These are phyloP conservation scores for Myriosclerotinia curreyana DNA, from an alignment of 2,329 filamentous ascomycete species.

Conservation along the genomic window DNA sequence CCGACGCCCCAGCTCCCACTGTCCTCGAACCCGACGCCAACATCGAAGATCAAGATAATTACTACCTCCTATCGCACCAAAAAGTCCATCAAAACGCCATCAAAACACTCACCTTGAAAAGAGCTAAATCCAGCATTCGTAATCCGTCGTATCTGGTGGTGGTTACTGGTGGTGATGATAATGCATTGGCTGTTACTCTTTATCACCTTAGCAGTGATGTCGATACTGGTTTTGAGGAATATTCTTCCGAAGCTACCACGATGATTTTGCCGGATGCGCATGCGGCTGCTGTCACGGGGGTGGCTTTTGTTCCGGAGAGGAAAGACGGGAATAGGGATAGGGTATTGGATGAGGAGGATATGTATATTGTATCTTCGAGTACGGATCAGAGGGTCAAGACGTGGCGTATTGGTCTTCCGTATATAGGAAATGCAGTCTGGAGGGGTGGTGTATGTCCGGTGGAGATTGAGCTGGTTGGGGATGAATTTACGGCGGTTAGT, in stretches of 20 bases:
- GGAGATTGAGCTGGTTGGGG: conserved; percentile 45
- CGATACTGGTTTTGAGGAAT: background rate
- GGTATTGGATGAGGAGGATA: conserved; percentile 25
- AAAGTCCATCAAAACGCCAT: conserved; percentile 77
- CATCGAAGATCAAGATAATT: background rate
- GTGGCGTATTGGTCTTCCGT: conserved; percentile 42
- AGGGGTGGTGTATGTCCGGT: conserved; percentile 26
- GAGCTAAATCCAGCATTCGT: conserved; percentile 29
- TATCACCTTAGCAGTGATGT: conserved; percentile 28
- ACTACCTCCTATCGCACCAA: conserved; percentile 32
- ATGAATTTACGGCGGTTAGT: conserved; percentile 57
- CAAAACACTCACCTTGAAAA: conserved; percentile 58
- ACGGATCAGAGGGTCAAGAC: conserved; percentile 61
- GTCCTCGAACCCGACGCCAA: background rate
- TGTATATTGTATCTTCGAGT: conserved; percentile 47
- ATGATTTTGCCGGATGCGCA: conserved; percentile 58
- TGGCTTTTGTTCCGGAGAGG: conserved; percentile 39
- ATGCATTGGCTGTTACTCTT: conserved; percentile 63
- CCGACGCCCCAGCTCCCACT: background rate
- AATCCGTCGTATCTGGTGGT: conserved; percentile 46
- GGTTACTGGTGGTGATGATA: conserved; percentile 84
- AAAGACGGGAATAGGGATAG: background rate
- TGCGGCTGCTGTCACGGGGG: conserved; percentile 66
- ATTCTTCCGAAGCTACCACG: background rate
- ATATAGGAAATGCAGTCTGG: conserved; percentile 1